Evolutionary conservation across 78 protist species (phyloP).

Genomic region (Isochrysis galbana): DNA sequence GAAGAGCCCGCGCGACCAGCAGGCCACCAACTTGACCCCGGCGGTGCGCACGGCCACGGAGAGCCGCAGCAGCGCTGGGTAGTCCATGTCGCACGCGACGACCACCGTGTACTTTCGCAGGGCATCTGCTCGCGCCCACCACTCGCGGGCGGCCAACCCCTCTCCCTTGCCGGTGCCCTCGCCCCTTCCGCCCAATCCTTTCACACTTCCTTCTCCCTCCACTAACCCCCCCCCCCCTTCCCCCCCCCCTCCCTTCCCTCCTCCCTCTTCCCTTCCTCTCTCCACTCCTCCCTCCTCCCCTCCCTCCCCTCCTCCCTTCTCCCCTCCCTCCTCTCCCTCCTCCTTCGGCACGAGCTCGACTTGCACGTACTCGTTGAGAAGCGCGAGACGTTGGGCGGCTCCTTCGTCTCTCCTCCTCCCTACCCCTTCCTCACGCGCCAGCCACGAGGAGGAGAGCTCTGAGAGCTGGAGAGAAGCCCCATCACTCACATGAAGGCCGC

Average conservation of each 20-base stretch:
- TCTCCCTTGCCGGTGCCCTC: too few species aligned
- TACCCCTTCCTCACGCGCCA: background rate
- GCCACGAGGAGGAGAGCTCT: slow-evolving; percentile 40
- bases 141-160: background rate
- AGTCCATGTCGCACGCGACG: background rate
- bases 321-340: background rate
- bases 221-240: too few species aligned
- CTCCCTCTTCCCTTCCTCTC: too few species aligned
- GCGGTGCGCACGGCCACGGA: background rate
- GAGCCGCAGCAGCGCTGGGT: background rate
- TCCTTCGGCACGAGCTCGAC: background rate
- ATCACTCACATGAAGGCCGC: slow-evolving; percentile 2
- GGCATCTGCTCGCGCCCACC: background rate
- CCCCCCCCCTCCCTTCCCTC: too few species aligned
- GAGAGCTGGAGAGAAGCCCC: too few species aligned
- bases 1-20: background rate
- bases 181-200: too few species aligned
- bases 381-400: background rate
- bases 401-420: background rate
- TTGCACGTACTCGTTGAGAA: background rate
- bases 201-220: too few species aligned
- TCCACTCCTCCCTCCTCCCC: too few species aligned
- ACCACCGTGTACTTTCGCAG: background rate
- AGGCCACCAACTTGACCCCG: background rate
- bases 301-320: too few species aligned